Conservation (phyloP, 1,284 basidiomycete species). For the Moesziomyces parantarcticus region DNA sequence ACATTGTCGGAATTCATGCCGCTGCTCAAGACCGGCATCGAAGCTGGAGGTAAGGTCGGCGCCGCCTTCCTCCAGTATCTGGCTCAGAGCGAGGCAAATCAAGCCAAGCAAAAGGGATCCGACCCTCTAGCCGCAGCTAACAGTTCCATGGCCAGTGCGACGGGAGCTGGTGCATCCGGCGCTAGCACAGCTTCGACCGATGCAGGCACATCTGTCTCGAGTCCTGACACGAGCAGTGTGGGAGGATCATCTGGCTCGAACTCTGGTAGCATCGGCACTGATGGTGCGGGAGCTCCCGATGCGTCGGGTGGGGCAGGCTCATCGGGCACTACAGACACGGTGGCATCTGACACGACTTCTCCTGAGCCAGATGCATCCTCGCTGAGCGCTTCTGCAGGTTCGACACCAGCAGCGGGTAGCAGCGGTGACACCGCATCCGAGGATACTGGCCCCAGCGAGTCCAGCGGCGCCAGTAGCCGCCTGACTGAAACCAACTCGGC, state of each 20-base stretch:
- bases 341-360: no score
- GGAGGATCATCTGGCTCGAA: background rate
- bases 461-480: no score
- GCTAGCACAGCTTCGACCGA: background rate
- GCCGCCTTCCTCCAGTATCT: background rate
- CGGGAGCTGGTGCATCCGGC: no score
- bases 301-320: no score
- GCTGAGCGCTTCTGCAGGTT: no score
- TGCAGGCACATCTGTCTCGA: background rate
- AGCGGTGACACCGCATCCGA: background rate
- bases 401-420: no score
- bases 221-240: background rate
- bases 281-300: no score
- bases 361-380: no score
- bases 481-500: no score
- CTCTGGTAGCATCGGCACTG: background rate
- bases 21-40: constrained; percentile 4
- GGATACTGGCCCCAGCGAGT: no score
- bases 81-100: background rate
- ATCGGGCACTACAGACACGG: no score
- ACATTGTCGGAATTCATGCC: constrained; percentile 2
- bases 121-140: background rate
- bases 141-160: background rate
- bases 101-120: background rate
- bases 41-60: constrained; percentile 5